Base-by-base conservation (phyloP, 306 rosid species). In the Cicer pinnatifidum region DNA sequence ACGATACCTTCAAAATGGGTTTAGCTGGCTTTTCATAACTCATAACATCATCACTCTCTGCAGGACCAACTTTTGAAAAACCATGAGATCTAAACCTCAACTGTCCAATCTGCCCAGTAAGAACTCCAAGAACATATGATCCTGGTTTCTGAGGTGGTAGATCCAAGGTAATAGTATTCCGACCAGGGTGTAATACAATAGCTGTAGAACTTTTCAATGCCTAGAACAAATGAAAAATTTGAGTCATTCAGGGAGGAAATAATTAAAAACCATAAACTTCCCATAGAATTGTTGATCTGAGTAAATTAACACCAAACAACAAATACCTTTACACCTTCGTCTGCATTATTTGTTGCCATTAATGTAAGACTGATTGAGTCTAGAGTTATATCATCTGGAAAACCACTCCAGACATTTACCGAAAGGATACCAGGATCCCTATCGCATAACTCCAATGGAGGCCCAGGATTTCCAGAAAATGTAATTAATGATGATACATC, bases 71-170 rank as follows among this genome's bases (percentile, higher is more conserved):
- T 85, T 91, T 91, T 68, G 99, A 94, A 87, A 90, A 91, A 76
- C 99, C 83, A 67, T 94, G 99, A 79, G 99, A 94, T 81, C 99
- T 87, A 80, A 94, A 88, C 59, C 95, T 80, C 83, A 94, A 84
- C 76, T 83, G 91, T 78, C 99, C 99, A 78, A 94, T 88, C 76
- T 90, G 90, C 77, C 99, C 99, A 41, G 99, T 94, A 56, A 94
- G 86, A 90, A 88, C 96, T 62, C 99, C 99, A 80, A 94, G 87
- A 72, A 91, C 96, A 82, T 94, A 94, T 50, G 99, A 94, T 80
- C 99, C 99, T 65, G 97, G 99, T 80, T 90, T 87, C 79, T 94
- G 99, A 20, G 97, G 97, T 54, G 99, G 99, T 76, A 94, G 79
- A 81, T 86, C 92, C 82, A 94, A 84, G 79, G 95, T 88, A 79